Evolutionary conservation across 164 flowering plant genomes (phyloP), one percentile per base, ranked within the genome.

Genomic region (Cinnamomum chago): DNA sequence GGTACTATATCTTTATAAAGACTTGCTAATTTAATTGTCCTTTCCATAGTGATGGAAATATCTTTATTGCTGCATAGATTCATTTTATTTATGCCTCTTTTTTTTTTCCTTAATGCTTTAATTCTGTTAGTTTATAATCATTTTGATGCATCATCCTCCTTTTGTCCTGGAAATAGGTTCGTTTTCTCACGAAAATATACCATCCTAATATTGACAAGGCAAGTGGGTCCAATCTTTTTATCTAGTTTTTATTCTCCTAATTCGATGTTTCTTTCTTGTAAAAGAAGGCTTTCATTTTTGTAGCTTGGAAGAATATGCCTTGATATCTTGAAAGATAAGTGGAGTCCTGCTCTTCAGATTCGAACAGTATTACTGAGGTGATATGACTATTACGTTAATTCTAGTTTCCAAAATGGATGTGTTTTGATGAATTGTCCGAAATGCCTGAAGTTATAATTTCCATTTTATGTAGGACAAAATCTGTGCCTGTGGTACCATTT

Each of bases 271-370:
- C 15, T 20, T 51, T 73, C 22, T 74, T 71, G 65, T 3, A 73
- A 62, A 2, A 30, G 13, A 25, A 11, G 27, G 10, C 23, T 55
- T 74, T 76, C 30, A 20, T 75, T 73, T 18, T 40, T 88, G 83
- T 79, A 94, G 98, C 97, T 94, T 79, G 98, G 98, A 78, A 87
- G 98, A 79, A 94, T 94, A 81, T 94, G 98, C 80, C 95, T 94
- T 66, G 98, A 94, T 77, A 94, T 94, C 76, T 88, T 94, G 52
- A 94, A 94, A 81, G 97, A 94, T 82, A 94, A 94, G 75, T 94
- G 98, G 98, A 94, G 98, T 78, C 97, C 98, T 52, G 98, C 97
- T 66, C 97, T 94, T 66, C 98, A 94, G 85, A 94, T 94, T 27
- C 88, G 98, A 72, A 94, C 98, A 15, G 98, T 94, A 58, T 86